These are phyloP conservation scores for Penicillium goetzii DNA, from an alignment of 495 filamentous ascomycete species.

Conservation along the genomic window DNA sequence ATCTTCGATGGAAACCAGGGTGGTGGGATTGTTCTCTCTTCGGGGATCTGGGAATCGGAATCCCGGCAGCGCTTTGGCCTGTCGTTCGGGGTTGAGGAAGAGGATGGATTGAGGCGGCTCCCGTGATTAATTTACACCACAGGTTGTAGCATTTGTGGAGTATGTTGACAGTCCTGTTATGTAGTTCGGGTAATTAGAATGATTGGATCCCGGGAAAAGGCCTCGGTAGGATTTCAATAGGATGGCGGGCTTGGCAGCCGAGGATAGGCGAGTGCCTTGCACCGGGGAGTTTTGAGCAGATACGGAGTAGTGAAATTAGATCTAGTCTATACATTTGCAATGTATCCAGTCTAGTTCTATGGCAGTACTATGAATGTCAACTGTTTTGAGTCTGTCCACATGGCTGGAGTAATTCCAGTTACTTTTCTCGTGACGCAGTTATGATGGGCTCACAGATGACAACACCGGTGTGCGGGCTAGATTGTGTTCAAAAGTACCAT, in stretches of 20 bases:
- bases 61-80: slow-evolving; percentile 14
- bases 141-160: not conserved
- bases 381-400: no score
- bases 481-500: not conserved
- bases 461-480: not conserved
- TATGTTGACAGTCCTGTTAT: not conserved
- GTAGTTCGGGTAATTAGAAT: not conserved
- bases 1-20: slow-evolving; percentile 23
- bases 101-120: slow-evolving; percentile 3
- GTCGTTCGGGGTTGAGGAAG: slow-evolving; percentile 6
- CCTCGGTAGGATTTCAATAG: not conserved
- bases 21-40: slow-evolving; percentile 9
- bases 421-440: not conserved
- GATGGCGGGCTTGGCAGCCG: not conserved
- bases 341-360: not conserved
- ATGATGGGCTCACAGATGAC: not conserved
- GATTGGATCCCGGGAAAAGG: not conserved
- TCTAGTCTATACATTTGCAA: not conserved
- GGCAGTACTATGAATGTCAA: not conserved
- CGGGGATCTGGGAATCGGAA: not conserved
- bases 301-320: not conserved
- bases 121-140: not conserved
- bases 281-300: not conserved
- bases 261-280: slow-evolving; percentile 2
- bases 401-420: not conserved